A percentile compares a stretch with the other conserved stretches of the same genome.
Evolutionary conservation across 345 rosid species (phyloP).

Genomic region (Sisymbrium altissimum): DNA sequence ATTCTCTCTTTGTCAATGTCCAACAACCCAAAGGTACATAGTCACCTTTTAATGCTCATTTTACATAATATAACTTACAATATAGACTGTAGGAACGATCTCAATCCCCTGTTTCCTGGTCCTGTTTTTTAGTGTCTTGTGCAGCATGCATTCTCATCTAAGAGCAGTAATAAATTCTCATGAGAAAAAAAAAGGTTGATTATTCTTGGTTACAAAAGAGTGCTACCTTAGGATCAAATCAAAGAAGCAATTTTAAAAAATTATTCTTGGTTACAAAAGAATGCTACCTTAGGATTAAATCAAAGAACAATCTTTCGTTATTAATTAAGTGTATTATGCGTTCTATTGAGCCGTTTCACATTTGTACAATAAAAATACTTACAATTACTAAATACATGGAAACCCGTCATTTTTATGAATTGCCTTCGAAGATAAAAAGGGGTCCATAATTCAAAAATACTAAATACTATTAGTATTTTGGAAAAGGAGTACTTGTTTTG

Average conservation of each 20-base stretch:
- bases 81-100: not conserved
- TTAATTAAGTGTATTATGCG: not conserved
- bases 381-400: not conserved
- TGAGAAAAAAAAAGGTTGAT: not conserved
- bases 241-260: too few species aligned
- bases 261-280: not conserved
- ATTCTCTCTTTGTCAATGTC: constrained; percentile 71
- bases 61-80: not conserved
- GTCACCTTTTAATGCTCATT: not conserved
- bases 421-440: not conserved
- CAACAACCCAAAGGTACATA: constrained; percentile 54
- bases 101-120: constrained; percentile 5
- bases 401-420: not conserved
- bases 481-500: too few species aligned
- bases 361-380: not conserved
- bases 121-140: constrained; percentile 11
- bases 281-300: constrained; percentile 1
- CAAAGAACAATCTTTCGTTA: not conserved
- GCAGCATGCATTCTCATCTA: constrained; percentile 30
- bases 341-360: not conserved
- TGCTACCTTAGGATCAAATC: not conserved
- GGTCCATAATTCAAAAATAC: not conserved
- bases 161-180: not conserved
- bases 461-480: too few species aligned
- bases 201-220: constrained; percentile 1